A percentile compares a stretch with the other conserved stretches of the same genome.
Conservation (phyloP, 441 rosid genomes). For the Lepidium campestre region DNA sequence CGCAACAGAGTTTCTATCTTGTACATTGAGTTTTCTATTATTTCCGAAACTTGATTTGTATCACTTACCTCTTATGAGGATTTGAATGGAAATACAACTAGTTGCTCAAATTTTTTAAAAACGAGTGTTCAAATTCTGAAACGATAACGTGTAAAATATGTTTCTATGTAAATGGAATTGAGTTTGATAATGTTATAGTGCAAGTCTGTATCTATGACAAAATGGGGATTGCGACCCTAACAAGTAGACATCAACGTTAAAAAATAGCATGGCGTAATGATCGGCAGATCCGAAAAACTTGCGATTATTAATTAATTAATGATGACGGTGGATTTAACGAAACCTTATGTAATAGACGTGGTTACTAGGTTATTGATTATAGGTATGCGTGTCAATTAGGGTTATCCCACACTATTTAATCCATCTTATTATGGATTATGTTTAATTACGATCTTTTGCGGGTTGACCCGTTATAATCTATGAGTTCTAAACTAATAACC, state of each 20-base stretch:
- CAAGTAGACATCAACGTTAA: constrained; percentile 10
- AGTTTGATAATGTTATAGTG: background rate
- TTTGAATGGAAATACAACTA: too few relatives aligned
- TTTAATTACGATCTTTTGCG: too few relatives aligned
- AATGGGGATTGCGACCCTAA: background rate
- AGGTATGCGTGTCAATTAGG: too few relatives aligned
- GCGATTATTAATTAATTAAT: background rate
- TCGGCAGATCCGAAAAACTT: constrained; percentile 18
- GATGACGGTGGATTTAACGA: background rate
- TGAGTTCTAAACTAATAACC: too few relatives aligned
- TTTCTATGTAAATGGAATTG: background rate
- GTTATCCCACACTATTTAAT: too few relatives aligned
- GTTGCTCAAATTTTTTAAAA: too few relatives aligned
- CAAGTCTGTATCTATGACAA: background rate
- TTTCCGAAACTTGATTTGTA: too few relatives aligned
- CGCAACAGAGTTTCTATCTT: too few relatives aligned
- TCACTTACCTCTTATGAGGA: too few relatives aligned
- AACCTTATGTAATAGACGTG: background rate
- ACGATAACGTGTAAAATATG: background rate
- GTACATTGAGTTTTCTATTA: too few relatives aligned
- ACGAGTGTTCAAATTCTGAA: background rate
- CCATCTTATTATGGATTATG: too few relatives aligned
- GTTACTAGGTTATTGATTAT: background rate
- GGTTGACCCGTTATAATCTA: too few relatives aligned
- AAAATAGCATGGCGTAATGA: constrained; percentile 2